phyloP scores from a whole-genome alignment of 2,329 filamentous ascomycete genomes.

The Paracorniculantispora psalliotae region DNA sequence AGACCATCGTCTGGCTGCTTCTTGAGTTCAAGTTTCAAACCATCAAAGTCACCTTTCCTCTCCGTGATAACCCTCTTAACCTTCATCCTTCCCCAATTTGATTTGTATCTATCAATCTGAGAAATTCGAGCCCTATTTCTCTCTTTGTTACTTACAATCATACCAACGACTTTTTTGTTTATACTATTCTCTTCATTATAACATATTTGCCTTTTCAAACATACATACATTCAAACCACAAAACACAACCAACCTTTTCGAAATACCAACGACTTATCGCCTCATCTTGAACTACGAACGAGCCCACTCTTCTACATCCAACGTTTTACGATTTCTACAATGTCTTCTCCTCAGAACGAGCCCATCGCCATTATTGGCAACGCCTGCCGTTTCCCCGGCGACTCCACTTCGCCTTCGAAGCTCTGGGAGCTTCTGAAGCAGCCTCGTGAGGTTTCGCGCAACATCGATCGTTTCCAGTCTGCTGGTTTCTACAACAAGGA shows the following conservation, averaged over 20 bases:
- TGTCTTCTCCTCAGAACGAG: constrained; percentile 14
- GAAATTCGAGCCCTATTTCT: constrained; percentile 14
- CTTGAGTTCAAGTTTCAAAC: not conserved
- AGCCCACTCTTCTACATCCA: not conserved
- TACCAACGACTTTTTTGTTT: constrained; percentile 7
- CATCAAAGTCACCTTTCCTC: constrained; percentile 11
- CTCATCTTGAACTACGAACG: not conserved
- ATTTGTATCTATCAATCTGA: constrained; percentile 12
- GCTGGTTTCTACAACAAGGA: constrained; percentile 20
- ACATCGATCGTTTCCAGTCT: constrained; percentile 20
- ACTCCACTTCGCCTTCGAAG: constrained; percentile 16
- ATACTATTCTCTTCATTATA: constrained; percentile 6
- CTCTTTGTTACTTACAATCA: constrained; percentile 13
- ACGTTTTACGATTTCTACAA: constrained; percentile 5
- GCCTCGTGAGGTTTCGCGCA: constrained; percentile 17
- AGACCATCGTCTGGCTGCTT: constrained; percentile 2
- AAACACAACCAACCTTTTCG: not conserved
- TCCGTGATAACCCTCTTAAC: constrained; percentile 7
- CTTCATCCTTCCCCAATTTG: not conserved
- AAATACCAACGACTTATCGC: not conserved
- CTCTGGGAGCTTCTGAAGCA: constrained; percentile 18
- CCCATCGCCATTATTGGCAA: constrained; percentile 23
- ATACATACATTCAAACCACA: not conserved
- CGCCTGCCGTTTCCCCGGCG: constrained; percentile 21
- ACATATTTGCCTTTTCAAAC: constrained; percentile 4